These are phyloP conservation scores for Apostasia ramifera DNA, from an alignment of 106 monocot species.

Conservation along the genomic window DNA sequence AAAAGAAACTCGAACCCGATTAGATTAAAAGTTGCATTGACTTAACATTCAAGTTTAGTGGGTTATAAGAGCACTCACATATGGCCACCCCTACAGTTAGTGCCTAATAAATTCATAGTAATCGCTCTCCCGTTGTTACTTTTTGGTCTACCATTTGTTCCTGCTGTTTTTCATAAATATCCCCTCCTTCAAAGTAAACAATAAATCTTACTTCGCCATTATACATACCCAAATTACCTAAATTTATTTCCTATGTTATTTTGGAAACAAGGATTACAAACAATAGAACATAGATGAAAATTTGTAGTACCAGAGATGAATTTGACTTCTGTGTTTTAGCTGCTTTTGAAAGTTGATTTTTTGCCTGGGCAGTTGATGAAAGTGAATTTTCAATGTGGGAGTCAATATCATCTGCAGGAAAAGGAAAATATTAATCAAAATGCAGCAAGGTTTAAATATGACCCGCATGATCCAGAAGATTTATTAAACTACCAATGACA, in stretches of 20 bases:
- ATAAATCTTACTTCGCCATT: neutral
- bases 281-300: neutral
- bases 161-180: no score
- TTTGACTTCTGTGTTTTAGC: constrained; percentile 73
- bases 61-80: no score
- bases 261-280: no score
- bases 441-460: neutral
- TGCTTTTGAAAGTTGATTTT: constrained; percentile 58
- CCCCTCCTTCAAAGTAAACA: neutral
- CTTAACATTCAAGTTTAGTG: no score
- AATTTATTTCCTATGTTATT: no score
- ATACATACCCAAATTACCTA: no score
- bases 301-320: constrained; percentile 61
- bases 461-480: neutral
- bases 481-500: constrained; percentile 43
- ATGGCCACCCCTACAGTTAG: no score
- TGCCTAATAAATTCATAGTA: no score
- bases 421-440: neutral
- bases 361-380: constrained; percentile 49
- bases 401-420: constrained; percentile 59
- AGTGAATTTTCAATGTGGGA: constrained; percentile 50
- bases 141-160: no score
- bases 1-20: no score
- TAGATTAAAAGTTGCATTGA: no score
- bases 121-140: no score